phyloP scores from a whole-genome alignment of 148 eudicot species.

The Rhododendron kiyosumense region DNA sequence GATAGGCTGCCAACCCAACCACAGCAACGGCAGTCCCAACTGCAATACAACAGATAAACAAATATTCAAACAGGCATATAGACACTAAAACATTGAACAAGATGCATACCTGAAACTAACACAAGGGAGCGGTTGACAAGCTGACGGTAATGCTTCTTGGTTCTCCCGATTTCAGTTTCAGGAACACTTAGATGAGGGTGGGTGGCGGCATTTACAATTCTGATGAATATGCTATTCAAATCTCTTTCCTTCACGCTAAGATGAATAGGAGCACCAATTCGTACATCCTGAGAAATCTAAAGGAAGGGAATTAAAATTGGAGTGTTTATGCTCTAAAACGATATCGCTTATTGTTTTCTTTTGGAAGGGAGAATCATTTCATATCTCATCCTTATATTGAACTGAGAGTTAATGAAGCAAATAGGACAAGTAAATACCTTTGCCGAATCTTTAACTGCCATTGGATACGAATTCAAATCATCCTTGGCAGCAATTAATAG shows the following conservation, averaged over 20 bases:
- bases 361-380: background rate
- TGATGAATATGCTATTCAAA: slow-evolving; percentile 35
- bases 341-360: background rate
- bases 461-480: slow-evolving; percentile 43
- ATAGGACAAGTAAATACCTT: slow-evolving; percentile 23
- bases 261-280: slow-evolving; percentile 49
- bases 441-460: slow-evolving; percentile 35
- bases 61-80: background rate
- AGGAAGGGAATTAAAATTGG: background rate
- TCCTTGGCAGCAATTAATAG: slow-evolving; percentile 54
- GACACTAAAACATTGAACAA: background rate
- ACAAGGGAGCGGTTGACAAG: slow-evolving; percentile 37
- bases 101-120: slow-evolving; percentile 44
- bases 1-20: slow-evolving; percentile 48
- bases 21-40: slow-evolving; percentile 50
- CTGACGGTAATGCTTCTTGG: slow-evolving; percentile 36
- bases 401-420: background rate
- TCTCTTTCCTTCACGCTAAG: slow-evolving; percentile 50
- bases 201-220: slow-evolving; percentile 44
- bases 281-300: slow-evolving; percentile 46
- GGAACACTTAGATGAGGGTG: slow-evolving; percentile 48
- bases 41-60: slow-evolving; percentile 18
- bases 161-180: slow-evolving; percentile 53
- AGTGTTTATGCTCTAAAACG: background rate
- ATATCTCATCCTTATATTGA: background rate